Evolutionary conservation across 345 rosid genomes (phyloP), one percentile per base, ranked within the genome.

Genomic region (Moringa oleifera): DNA sequence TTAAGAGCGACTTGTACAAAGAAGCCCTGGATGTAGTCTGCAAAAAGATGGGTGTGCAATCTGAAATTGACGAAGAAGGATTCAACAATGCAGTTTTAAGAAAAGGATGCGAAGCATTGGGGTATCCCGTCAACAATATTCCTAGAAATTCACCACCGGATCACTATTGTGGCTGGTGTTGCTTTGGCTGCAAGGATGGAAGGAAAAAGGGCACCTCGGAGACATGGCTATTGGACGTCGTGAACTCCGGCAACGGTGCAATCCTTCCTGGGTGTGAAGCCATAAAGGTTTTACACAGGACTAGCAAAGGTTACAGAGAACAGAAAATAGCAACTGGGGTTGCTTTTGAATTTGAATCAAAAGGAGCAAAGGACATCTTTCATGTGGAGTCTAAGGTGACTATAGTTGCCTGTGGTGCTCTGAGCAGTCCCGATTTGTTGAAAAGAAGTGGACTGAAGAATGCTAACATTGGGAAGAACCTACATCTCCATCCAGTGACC

Each of bases 211-310:
- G 88, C 17, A 85, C 85, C 0, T 57, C 82, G 0, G 96, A 88
- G 75, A 91, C 98, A n/a, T 91, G 98, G 98, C 82, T 91, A 31
- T 76, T 81, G 52, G 98, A 91, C 58, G 53, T 83, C 71, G 89
- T 89, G 45, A 62, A 79, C 58, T 89, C 92, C 0, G 90, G 89
- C 10, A 86, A 84, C 18, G 86, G 90, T 16, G 81, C 68, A 50
- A 85, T 91, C 50, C 89, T 91, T 56, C 85, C 95, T 0, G 77
- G 82, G 49, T 89, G 90, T 23, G 81, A 89, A 33, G 95, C 78
- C 11, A 57, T 75, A 53, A 24, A 85, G 69, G 76, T 91, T 15
- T 59, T 89, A 61, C 85, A 79, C 62, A 47, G 66, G 18, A 21
- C 33, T n/a, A 58, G 68, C 52, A 59, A 60, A 46, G 11, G 73